A percentile compares a stretch with the other conserved stretches of the same genome.
Evolutionary conservation across 495 filamentous ascomycete genomes (phyloP).

Genomic region (Penicillium diatomitis): DNA sequence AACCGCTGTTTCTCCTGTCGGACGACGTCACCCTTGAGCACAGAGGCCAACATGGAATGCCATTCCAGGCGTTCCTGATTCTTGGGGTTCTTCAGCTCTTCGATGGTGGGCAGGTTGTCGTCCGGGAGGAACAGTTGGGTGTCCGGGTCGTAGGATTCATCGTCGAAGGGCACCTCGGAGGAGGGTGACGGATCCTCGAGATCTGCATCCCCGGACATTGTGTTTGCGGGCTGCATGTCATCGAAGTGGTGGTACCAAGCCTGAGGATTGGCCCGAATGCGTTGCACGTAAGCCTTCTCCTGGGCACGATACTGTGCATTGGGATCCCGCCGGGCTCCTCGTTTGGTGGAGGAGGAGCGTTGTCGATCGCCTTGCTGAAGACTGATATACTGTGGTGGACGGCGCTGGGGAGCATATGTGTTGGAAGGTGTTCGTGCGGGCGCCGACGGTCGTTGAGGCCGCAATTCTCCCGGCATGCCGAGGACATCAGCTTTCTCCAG

Average conservation of each 20-base stretch:
- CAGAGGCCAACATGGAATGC: conserved; percentile 95
- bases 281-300: conserved; percentile 73
- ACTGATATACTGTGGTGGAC: conserved; percentile 54
- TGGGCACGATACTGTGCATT: conserved; percentile 76
- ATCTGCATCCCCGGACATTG: conserved; percentile 68
- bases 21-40: conserved; percentile 93
- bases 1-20: conserved; percentile 94
- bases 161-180: conserved; percentile 70
- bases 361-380: conserved; percentile 41
- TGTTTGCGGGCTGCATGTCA: conserved; percentile 55
- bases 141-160: conserved; percentile 84
- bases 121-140: conserved; percentile 82
- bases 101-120: conserved; percentile 75
- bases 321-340: conserved; percentile 50
- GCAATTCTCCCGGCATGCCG: conserved; percentile 21
- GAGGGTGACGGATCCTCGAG: conserved; percentile 85
- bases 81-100: conserved; percentile 78
- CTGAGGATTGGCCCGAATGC: conserved; percentile 61
- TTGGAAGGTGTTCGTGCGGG: conserved; percentile 59
- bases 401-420: conserved; percentile 68
- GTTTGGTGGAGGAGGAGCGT: conserved; percentile 45
- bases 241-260: conserved; percentile 61
- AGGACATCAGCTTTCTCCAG: conserved; percentile 28
- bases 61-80: conserved; percentile 92
- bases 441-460: conserved; percentile 48